Conservation (phyloP, 306 rosid genomes). For the Ammopiptanthus mongolicus region DNA sequence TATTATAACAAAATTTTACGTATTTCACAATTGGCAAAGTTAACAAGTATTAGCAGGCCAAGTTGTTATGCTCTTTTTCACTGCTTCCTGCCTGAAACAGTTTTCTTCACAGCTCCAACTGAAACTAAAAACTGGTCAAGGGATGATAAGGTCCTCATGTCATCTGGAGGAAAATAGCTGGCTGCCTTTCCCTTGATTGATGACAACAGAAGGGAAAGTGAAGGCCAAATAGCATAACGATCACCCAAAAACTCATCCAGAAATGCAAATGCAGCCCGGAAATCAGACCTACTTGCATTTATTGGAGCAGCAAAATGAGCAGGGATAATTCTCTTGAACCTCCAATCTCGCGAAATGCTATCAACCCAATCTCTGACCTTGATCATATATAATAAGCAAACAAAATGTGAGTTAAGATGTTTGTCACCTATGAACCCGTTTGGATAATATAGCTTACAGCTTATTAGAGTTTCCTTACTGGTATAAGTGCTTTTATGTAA, state of each 20-base stretch:
- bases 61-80: slow-evolving; percentile 19
- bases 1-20: slow-evolving; percentile 25
- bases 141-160: slow-evolving; percentile 91
- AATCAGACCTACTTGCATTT: slow-evolving; percentile 66
- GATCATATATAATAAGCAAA: slow-evolving; percentile 4
- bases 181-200: slow-evolving; percentile 90
- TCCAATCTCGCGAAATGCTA: slow-evolving; percentile 71
- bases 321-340: slow-evolving; percentile 82
- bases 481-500: too few relatives aligned
- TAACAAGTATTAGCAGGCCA: slow-evolving; percentile 11
- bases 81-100: slow-evolving; percentile 71
- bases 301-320: slow-evolving; percentile 91
- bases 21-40: slow-evolving; percentile 17
- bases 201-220: slow-evolving; percentile 63
- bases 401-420: neutral
- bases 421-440: too few relatives aligned
- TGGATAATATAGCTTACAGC: too few relatives aligned
- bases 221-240: slow-evolving; percentile 42
- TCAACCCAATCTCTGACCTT: slow-evolving; percentile 96
- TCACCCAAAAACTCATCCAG: slow-evolving; percentile 80
- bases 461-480: too few relatives aligned
- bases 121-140: slow-evolving; percentile 84
- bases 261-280: slow-evolving; percentile 78
- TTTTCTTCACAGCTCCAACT: slow-evolving; percentile 88
- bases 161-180: slow-evolving; percentile 92